phyloP scores from a whole-genome alignment of 2,329 filamentous ascomycete species.

The Ophiocordyceps camponoti-saundersi region DNA sequence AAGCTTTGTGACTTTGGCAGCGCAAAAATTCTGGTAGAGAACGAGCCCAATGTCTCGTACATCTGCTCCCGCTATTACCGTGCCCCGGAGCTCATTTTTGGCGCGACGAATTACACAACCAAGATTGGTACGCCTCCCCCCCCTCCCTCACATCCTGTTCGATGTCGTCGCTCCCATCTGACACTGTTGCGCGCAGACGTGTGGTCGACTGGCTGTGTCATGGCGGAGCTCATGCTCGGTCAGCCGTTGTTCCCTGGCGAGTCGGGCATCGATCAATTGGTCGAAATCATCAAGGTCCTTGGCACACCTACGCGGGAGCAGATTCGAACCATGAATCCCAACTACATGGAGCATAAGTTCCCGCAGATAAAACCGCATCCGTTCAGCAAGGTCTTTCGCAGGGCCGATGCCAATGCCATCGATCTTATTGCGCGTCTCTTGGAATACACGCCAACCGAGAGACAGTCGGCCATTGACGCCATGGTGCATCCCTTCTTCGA shows the following conservation, averaged over 20 bases:
- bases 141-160: not conserved
- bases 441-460: constrained; percentile 94
- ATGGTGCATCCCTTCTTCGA: constrained; percentile 99
- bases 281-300: constrained; percentile 98
- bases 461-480: constrained; percentile 80
- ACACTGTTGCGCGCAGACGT: constrained; percentile 49
- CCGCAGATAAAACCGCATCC: constrained; percentile 99
- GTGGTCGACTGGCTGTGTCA: constrained; percentile 98
- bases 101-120: constrained; percentile 97
- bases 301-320: constrained; percentile 94
- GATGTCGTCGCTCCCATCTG: too few species aligned
- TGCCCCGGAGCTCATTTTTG: constrained; percentile 94
- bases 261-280: constrained; percentile 94
- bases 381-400: constrained; percentile 98
- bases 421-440: constrained; percentile 86
- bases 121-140: constrained; percentile 76
- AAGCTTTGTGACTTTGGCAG: constrained; percentile 99
- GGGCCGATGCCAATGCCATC: constrained; percentile 83
- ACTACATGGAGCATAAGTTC: constrained; percentile 99
- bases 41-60: constrained; percentile 98
- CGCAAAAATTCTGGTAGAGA: constrained; percentile 95
- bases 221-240: constrained; percentile 97
- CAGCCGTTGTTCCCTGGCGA: constrained; percentile 96
- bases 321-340: constrained; percentile 99
- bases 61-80: constrained; percentile 99